Evolutionary conservation across 331 rosid species (phyloP).

Genomic region (Malus hybrid): DNA sequence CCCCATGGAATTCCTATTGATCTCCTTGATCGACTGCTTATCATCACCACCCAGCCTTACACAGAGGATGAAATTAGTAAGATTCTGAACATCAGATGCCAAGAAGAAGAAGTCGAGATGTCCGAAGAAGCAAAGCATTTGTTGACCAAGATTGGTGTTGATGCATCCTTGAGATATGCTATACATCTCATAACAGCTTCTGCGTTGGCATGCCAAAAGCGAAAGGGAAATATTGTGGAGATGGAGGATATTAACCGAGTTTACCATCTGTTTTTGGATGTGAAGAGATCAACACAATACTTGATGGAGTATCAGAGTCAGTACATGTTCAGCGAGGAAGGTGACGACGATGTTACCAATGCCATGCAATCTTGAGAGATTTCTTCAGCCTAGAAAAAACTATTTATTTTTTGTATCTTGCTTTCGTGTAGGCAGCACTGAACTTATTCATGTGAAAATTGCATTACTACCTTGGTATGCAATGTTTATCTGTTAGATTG

Average conservation of each 20-base stretch:
- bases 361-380: constrained; percentile 51
- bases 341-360: constrained; percentile 56
- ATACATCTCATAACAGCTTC: constrained; percentile 89
- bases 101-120: constrained; percentile 99
- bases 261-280: constrained; percentile 90
- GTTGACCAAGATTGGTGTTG: constrained; percentile 87
- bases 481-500: background rate
- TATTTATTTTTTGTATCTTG: background rate
- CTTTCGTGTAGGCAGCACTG: background rate
- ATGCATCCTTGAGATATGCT: constrained; percentile 90
- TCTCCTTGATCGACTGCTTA: constrained; percentile 85
- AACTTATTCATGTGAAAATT: background rate
- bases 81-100: constrained; percentile 83
- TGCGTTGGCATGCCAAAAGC: constrained; percentile 79
- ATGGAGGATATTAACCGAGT: constrained; percentile 91
- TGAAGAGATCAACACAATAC: constrained; percentile 95
- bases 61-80: constrained; percentile 71
- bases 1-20: constrained; percentile 96
- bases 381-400: background rate
- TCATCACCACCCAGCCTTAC: constrained; percentile 86
- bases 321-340: constrained; percentile 93
- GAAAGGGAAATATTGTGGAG: constrained; percentile 83
- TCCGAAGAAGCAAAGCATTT: constrained; percentile 72
- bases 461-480: background rate
- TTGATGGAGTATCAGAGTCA: constrained; percentile 90